Base-by-base conservation (phyloP, 1,284 basidiomycete genomes). In the Albatrellus sp. region DNA sequence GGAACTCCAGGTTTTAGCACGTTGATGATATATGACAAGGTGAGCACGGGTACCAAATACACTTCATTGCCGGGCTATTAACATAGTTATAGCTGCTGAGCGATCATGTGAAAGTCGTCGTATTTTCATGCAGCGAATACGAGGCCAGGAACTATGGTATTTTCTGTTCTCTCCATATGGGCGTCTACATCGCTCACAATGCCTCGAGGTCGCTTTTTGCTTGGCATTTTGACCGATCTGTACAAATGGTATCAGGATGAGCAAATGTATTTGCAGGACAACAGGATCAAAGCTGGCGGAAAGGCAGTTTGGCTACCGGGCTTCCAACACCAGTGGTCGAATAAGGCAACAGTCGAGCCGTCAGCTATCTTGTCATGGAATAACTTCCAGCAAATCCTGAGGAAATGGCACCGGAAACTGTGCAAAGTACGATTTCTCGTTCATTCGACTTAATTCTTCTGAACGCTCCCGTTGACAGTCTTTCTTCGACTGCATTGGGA, bases 121-220 rank as follows among this genome's bases (percentile, higher is more conserved):
- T 98, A 20, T 97, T 93, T 60, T 85, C 88, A 1, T 93, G 90
- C 55, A 96, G 91, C 43, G 94, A 96, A 66, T 90, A 89, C 54
- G 94, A 99, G 64, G 92, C 92, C 6, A 79, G 86, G 46, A 98
- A 97, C 62, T 93, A 93, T 57, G 92, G 90, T 87, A 54, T 40
- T 67, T 57, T 11, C 33, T 14, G 40, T 34, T 33, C 50, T 45
- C 13, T 44, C 44, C 35, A 24, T 24, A 3, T 24, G 24, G 4
- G 24, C 24, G 24, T 43, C 7, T 46, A 20, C 30, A 35, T 34
- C 24, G 32, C 13, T 47, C 17, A n/a, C 12, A 10, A 34, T 30
- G 10, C 6, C 2, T 5, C 48, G 24, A 89, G 88, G 89, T 19
- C 87, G 86, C 33, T 96, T 94, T 65, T 65, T 98, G 30, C 69